Conservation (phyloP, 345 rosid species). For the Raphanus raphanistrum region DNA sequence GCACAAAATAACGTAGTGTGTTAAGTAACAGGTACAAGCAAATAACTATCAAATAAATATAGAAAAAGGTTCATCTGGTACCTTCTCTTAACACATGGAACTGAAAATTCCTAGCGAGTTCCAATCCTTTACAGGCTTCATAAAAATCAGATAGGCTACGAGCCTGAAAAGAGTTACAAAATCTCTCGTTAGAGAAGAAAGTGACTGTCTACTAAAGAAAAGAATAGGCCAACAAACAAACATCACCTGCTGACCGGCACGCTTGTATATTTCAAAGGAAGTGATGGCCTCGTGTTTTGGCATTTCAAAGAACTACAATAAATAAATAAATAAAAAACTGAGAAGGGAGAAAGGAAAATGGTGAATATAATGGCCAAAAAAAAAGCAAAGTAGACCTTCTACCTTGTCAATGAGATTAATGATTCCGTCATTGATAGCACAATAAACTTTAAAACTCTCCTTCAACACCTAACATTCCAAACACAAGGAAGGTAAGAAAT, state of each 20-base stretch:
- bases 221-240: constrained; percentile 9
- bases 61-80: constrained; percentile 28
- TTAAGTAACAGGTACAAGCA: background rate
- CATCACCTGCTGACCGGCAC: constrained; percentile 87
- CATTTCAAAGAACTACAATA: constrained; percentile 93
- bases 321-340: background rate
- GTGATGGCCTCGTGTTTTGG: constrained; percentile 89
- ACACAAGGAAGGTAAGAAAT: background rate
- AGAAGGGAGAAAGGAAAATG: constrained; percentile 12
- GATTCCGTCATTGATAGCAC: constrained; percentile 96
- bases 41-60: background rate
- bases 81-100: constrained; percentile 97
- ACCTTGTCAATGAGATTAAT: constrained; percentile 99
- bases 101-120: constrained; percentile 97
- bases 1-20: constrained; percentile 2
- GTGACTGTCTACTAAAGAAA: background rate
- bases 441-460: constrained; percentile 97
- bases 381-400: constrained; percentile 22
- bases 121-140: constrained; percentile 93
- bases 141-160: constrained; percentile 88
- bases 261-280: constrained; percentile 82
- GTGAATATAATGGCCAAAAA: constrained; percentile 11
- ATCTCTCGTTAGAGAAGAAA: constrained; percentile 8
- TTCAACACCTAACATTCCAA: constrained; percentile 66
- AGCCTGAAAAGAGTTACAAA: constrained; percentile 59